Evolutionary conservation across 176 grass and related monocot genomes (phyloP).

Genomic region (Hordeum vulgare): MorexV3_pseudomolecules_assembly NC_058520.1:542297150-542297649

Average conservation of each 20-base stretch:
- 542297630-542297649: too few species aligned
- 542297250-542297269: background rate
- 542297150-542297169: slow-evolving; percentile 7
- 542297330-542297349: background rate
- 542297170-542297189: slow-evolving; percentile 9
- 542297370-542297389: background rate
- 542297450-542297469: background rate
- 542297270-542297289: background rate
- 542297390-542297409: background rate
- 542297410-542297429: background rate
- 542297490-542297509: background rate
- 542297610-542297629: too few species aligned
- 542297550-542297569: background rate
- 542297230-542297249: background rate
- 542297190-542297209: slow-evolving; percentile 7
- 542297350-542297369: background rate
- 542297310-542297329: background rate
- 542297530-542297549: background rate
- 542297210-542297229: background rate
- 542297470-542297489: background rate
- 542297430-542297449: background rate
- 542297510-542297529: background rate
- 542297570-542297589: background rate
- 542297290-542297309: background rate
- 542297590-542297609: background rate